phyloP scores from a whole-genome alignment of 306 rosid genomes.

The Gastrolobium bilobum region DNA sequence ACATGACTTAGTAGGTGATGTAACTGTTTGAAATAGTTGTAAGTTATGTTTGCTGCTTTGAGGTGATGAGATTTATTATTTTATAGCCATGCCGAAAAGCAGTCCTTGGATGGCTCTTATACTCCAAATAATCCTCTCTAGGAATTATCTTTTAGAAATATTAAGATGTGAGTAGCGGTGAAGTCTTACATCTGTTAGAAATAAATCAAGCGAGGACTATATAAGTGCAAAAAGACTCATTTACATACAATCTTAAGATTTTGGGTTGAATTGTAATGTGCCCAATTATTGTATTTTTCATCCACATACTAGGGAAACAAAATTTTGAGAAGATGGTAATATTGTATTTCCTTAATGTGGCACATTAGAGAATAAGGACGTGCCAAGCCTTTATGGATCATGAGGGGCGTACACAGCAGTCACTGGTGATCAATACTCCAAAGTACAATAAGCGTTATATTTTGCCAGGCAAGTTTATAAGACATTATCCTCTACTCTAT shows the following conservation, averaged over 20 bases:
- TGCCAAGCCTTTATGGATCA: conserved; percentile 82
- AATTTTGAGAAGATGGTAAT: conserved; percentile 20
- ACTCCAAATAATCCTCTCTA: too few relatives aligned
- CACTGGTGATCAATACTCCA: conserved; percentile 74
- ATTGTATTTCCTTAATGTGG: conserved; percentile 24
- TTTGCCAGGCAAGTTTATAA: conserved; percentile 72
- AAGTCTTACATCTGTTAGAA: too few relatives aligned
- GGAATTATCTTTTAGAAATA: too few relatives aligned
- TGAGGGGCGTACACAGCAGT: conserved; percentile 77
- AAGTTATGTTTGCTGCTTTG: conserved; percentile 1
- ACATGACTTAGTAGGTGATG: neutral
- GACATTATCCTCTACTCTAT: conserved; percentile 12
- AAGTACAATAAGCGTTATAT: conserved; percentile 78
- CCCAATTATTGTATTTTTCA: too few relatives aligned
- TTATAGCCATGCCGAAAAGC: neutral
- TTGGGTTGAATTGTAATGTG: too few relatives aligned
- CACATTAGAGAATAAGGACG: conserved; percentile 71
- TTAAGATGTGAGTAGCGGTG: too few relatives aligned
- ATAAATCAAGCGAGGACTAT: too few relatives aligned
- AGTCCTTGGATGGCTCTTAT: neutral
- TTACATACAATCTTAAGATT: too few relatives aligned
- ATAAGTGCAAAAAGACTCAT: too few relatives aligned
- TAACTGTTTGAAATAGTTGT: neutral
- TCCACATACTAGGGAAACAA: neutral
- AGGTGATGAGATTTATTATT: neutral